Conservation (phyloP, 768 basidiomycete species). For the Lactarius tabidus region DNA sequence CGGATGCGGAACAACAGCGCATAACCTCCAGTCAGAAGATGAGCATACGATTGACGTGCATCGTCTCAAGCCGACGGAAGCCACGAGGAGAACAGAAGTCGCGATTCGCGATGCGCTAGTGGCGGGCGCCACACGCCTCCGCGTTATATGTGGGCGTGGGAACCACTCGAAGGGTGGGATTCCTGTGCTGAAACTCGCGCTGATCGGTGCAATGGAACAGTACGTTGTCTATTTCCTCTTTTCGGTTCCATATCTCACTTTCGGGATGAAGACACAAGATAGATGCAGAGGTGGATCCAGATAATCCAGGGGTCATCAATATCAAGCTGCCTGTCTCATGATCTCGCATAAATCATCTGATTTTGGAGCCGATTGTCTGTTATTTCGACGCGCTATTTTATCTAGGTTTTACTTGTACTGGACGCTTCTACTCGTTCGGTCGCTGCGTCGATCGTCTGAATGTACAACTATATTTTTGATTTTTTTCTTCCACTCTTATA, state of each 20-base stretch:
- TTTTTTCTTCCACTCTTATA: not conserved
- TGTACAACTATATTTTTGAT: slow-evolving; percentile 5
- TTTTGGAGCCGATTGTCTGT: slow-evolving; percentile 2
- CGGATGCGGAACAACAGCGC: slow-evolving; percentile 26
- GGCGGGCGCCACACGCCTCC: slow-evolving; percentile 31
- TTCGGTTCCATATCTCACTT: not conserved
- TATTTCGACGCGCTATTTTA: not conserved
- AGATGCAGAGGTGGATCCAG: slow-evolving; percentile 28
- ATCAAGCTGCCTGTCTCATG: slow-evolving; percentile 28
- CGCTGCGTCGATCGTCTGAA: not conserved
- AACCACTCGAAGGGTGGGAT: slow-evolving; percentile 33
- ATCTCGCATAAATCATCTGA: not conserved
- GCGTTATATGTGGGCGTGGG: slow-evolving; percentile 36
- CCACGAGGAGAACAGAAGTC: slow-evolving; percentile 32
- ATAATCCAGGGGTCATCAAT: slow-evolving; percentile 32
- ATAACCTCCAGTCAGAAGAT: slow-evolving; percentile 30
- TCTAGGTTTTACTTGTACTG: not conserved
- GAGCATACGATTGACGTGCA: slow-evolving; percentile 37
- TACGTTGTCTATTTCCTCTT: slow-evolving; percentile 17
- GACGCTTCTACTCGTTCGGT: not conserved
- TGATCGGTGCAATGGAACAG: slow-evolving; percentile 32
- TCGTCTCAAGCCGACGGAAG: slow-evolving; percentile 33
- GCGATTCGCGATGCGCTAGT: slow-evolving; percentile 33
- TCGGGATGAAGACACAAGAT: slow-evolving; percentile 28
- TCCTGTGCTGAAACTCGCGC: slow-evolving; percentile 34